These are phyloP conservation scores for Fusarium guadeloupense DNA, from an alignment of 2,329 filamentous ascomycete species.

Conservation along the genomic window DNA sequence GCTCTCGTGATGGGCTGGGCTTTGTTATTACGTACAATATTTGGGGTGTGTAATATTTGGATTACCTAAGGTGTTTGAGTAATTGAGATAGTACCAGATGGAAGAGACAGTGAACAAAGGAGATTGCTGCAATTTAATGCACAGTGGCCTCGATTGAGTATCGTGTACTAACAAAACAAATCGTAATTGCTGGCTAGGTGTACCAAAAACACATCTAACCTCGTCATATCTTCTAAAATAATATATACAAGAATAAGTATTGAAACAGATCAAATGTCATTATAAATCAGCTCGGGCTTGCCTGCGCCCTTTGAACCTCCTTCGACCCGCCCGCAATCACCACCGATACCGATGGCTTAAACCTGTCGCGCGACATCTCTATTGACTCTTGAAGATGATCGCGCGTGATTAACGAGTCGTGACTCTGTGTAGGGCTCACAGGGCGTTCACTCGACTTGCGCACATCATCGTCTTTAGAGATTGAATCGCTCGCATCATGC, in stretches of 20 bases:
- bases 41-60: not conserved
- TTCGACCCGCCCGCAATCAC: constrained; percentile 29
- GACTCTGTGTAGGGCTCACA: constrained; percentile 42
- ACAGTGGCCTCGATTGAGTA: not conserved
- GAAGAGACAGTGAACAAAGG: no score
- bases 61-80: not conserved
- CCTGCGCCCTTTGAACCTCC: constrained; percentile 27
- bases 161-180: constrained; percentile 10
- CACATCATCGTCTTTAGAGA: constrained; percentile 31
- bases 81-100: not conserved
- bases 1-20: constrained; percentile 5
- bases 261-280: not conserved
- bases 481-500: constrained; percentile 31
- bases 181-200: constrained; percentile 1
- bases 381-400: constrained; percentile 32
- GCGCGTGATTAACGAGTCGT: constrained; percentile 42
- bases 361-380: constrained; percentile 10
- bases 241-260: not conserved
- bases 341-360: constrained; percentile 23
- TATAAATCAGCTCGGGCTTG: not conserved
- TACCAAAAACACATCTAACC: no score
- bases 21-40: constrained; percentile 36
- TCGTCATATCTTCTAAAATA: not conserved
- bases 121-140: no score
- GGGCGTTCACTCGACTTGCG: constrained; percentile 28